Conservation (phyloP, 1,284 basidiomycete genomes). For the Trichosporon sp. region DNA sequence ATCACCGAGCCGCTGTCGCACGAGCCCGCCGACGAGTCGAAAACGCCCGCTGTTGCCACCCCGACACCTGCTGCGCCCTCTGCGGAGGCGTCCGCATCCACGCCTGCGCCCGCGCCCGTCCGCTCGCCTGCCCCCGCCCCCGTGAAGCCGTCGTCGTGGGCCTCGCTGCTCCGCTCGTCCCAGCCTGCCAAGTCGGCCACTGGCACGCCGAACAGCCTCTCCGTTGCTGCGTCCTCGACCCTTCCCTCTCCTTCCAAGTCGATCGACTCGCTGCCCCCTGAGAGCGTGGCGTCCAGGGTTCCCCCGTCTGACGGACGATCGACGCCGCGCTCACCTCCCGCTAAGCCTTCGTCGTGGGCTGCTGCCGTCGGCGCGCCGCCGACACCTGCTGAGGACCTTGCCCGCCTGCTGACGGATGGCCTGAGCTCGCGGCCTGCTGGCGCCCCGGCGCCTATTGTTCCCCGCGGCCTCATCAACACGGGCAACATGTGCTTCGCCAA, state of each 20-base stretch:
- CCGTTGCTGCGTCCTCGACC: constrained; percentile 26
- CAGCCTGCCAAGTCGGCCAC: background rate
- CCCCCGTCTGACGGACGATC: constrained; percentile 13
- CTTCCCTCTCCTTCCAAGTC: constrained; percentile 28
- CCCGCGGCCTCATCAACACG: constrained; percentile 85
- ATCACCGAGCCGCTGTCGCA: background rate
- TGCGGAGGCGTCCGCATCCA: background rate
- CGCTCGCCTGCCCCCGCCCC: background rate
- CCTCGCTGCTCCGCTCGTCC: constrained; percentile 58
- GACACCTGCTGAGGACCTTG: constrained; percentile 57
- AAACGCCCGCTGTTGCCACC: background rate
- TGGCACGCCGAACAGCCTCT: constrained; percentile 19
- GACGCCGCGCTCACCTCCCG: constrained; percentile 50
- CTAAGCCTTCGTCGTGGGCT: constrained; percentile 39
- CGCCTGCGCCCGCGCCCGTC: constrained; percentile 6
- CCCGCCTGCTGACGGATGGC: constrained; percentile 58
- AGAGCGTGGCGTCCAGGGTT: constrained; percentile 8
- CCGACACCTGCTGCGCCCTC: background rate
- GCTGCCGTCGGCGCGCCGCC: constrained; percentile 50
- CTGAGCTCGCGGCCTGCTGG: constrained; percentile 14
- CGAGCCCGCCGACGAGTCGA: background rate
- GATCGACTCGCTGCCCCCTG: constrained; percentile 22
- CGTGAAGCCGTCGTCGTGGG: constrained; percentile 61
- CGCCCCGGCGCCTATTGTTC: constrained; percentile 41
- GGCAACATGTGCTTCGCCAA: constrained; percentile 99